A percentile compares a stretch with the other conserved stretches of the same genome.
These are phyloP conservation scores for Sphagnum contortum DNA, from an alignment of 225 moss, liverwort and hornwort genomes.

Conservation along the genomic window DNA sequence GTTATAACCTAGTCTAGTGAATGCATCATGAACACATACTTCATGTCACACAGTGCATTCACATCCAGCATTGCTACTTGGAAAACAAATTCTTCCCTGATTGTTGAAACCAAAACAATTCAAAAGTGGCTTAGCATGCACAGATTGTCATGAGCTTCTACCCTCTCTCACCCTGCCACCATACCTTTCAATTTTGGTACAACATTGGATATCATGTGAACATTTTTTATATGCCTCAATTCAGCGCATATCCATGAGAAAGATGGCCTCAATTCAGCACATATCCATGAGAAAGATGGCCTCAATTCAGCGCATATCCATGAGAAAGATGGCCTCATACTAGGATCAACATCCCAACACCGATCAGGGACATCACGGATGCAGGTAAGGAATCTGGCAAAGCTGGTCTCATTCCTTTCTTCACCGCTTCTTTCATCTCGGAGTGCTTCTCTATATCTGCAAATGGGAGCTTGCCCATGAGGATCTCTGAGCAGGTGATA, in stretches of 20 bases:
- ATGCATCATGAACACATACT: too few relatives aligned
- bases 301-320: not conserved
- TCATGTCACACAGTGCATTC: too few relatives aligned
- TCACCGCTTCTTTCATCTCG: not conserved
- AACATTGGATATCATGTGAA: not conserved
- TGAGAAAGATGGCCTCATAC: not conserved
- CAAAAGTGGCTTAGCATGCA: too few relatives aligned
- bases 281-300: not conserved
- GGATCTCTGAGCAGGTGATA: conserved; percentile 1
- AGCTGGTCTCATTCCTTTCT: not conserved
- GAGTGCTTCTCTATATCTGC: not conserved
- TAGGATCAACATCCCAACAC: conserved; percentile 1
- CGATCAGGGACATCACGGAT: not conserved
- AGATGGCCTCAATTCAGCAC: not conserved
- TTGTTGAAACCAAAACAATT: conserved; percentile 4
- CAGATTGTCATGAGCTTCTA: too few relatives aligned
- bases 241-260: not conserved
- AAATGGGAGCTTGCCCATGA: conserved; percentile 2
- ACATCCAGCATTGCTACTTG: too few relatives aligned
- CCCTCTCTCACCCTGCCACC: too few relatives aligned
- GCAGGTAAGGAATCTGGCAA: conserved; percentile 1
- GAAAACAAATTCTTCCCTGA: too few relatives aligned
- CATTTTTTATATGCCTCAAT: conserved; percentile 1
- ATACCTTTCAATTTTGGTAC: too few relatives aligned
- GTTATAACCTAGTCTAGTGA: too few relatives aligned